These are phyloP conservation scores for Neophaeococcomyces aloes DNA, from an alignment of 2,329 filamentous ascomycete species.

Conservation along the genomic window DNA sequence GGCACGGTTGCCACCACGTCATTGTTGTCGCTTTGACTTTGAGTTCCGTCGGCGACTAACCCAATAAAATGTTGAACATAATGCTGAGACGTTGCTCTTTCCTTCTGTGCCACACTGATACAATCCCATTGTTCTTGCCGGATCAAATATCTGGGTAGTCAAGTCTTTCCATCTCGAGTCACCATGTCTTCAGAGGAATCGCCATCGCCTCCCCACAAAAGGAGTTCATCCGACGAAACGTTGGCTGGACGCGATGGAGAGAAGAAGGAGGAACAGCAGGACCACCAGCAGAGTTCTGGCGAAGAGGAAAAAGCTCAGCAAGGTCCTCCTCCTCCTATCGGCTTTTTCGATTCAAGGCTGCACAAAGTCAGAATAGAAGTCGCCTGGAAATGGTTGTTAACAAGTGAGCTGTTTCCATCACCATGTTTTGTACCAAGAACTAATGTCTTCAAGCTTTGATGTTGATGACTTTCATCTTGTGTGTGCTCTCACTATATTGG, in stretches of 20 bases:
- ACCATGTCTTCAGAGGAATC: no score
- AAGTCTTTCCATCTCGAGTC: no score
- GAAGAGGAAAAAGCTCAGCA: conserved; percentile 4
- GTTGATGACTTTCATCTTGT: conserved; percentile 46
- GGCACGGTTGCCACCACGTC: no score
- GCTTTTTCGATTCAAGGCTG: conserved; percentile 24
- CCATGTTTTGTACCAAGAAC: not conserved
- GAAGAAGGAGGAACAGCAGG: not conserved
- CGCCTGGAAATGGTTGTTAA: conserved; percentile 1
- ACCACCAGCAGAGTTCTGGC: not conserved
- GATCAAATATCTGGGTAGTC: no score
- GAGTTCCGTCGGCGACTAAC: no score
- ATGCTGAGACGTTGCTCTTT: no score
- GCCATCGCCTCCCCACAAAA: no score
- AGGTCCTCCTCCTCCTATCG: conserved; percentile 18
- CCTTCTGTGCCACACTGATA: no score
- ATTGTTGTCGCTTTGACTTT: no score
- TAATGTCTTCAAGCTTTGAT: conserved; percentile 31
- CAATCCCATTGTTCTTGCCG: no score
- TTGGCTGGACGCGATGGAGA: not conserved
- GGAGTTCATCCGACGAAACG: not conserved
- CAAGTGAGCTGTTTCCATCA: not conserved
- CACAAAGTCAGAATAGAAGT: conserved; percentile 11
- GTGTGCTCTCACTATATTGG: conserved; percentile 52
- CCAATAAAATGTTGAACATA: no score